phyloP scores from a whole-genome alignment of 208 protist genomes.

The Naegleria fowleri region DNA sequence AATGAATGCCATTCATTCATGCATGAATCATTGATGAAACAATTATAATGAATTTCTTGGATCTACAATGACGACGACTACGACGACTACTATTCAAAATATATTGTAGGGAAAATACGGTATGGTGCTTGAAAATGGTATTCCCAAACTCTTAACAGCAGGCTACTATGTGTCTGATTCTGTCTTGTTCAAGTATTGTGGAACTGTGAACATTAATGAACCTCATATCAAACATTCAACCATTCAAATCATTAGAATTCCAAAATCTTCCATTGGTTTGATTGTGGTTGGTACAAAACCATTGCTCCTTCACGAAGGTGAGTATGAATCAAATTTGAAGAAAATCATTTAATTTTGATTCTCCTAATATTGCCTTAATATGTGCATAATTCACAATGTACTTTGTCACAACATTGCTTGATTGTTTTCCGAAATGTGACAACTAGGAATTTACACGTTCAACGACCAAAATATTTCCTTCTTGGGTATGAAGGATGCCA shows the following conservation, averaged over 20 bases:
- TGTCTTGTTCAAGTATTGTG: not conserved
- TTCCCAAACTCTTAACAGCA: not conserved
- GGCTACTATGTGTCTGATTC: not conserved
- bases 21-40: too few species aligned
- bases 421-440: too few species aligned
- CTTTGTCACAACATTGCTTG: too few species aligned
- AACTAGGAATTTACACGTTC: not conserved
- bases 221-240: not conserved
- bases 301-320: not conserved
- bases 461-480: not conserved
- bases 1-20: too few species aligned
- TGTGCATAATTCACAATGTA: too few species aligned
- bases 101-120: not conserved
- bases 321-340: too few species aligned
- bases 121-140: constrained; percentile 13
- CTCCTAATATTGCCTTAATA: too few species aligned
- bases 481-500: not conserved
- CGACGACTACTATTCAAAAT: too few species aligned
- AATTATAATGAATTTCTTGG: too few species aligned
- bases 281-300: not conserved
- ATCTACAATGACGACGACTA: too few species aligned
- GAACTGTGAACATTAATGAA: not conserved
- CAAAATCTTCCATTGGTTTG: not conserved
- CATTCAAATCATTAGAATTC: not conserved
- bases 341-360: too few species aligned